A percentile compares a stretch with the other conserved stretches of the same genome.
Conservation (phyloP, 352 stramenopile species). For the Elongisporangium undulatum region DNA sequence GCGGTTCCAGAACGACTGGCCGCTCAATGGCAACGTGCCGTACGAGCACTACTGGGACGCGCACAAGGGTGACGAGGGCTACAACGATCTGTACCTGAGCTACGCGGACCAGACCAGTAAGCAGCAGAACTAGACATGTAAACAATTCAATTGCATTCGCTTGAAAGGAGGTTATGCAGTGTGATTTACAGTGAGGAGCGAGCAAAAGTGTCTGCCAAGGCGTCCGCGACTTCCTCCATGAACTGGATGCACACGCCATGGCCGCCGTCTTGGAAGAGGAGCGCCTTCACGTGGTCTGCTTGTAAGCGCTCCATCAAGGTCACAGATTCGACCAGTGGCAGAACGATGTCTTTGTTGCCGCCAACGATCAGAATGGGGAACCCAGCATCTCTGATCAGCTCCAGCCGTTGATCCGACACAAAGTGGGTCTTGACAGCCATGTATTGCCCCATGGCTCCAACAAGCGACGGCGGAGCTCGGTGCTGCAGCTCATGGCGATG, state of each 20-base stretch:
- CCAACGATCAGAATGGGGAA: constrained; percentile 39
- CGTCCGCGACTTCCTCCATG: constrained; percentile 24
- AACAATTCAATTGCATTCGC: too few species aligned
- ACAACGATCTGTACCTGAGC: constrained; percentile 6
- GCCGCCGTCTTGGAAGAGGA: constrained; percentile 28
- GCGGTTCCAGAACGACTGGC: constrained; percentile 19
- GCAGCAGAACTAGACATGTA: too few species aligned
- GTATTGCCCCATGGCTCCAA: constrained; percentile 27
- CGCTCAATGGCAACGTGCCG: constrained; percentile 11
- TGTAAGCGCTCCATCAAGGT: constrained; percentile 12
- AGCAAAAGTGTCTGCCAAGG: constrained; percentile 6
- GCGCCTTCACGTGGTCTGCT: constrained; percentile 14
- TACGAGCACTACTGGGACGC: constrained; percentile 23
- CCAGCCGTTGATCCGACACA: constrained; percentile 32
- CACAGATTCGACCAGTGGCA: constrained; percentile 28
- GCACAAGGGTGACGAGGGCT: constrained; percentile 15
- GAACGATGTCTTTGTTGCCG: constrained; percentile 24
- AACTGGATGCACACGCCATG: constrained; percentile 30
- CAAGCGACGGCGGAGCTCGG: background rate
- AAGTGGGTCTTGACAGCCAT: constrained; percentile 40
- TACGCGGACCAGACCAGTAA: too few species aligned
- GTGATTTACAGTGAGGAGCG: constrained; percentile 9
- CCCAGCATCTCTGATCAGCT: constrained; percentile 8
- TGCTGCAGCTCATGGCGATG: constrained; percentile 22
- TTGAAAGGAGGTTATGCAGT: too few species aligned